A percentile compares a stretch with the other conserved stretches of the same genome.
These are phyloP conservation scores for Daedaleopsis nitida DNA, from an alignment of 768 basidiomycete genomes.

Conservation along the genomic window DNA sequence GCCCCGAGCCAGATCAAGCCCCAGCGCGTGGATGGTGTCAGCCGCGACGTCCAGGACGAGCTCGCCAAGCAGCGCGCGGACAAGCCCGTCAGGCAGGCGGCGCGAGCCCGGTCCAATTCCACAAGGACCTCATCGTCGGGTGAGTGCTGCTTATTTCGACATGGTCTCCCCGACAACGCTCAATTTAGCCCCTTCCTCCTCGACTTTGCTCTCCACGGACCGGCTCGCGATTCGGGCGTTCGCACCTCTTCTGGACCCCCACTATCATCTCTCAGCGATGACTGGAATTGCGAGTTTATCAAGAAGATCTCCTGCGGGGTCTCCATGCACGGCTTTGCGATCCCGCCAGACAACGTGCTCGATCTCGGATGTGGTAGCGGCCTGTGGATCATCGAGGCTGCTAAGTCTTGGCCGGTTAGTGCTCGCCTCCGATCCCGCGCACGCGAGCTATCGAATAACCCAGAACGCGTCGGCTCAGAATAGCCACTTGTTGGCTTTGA, in stretches of 20 bases:
- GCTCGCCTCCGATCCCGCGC: neutral
- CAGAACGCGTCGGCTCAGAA: conserved; percentile 31
- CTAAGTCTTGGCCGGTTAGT: conserved; percentile 64
- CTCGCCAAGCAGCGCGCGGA: conserved; percentile 40
- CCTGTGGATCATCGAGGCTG: conserved; percentile 71
- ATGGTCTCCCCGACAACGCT: neutral
- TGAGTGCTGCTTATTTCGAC: conserved; percentile 34
- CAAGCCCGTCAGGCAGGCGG: conserved; percentile 24
- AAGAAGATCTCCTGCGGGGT: conserved; percentile 47
- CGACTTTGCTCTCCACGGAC: no score
- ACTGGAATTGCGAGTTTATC: conserved; percentile 73
- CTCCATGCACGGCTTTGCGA: conserved; percentile 55
- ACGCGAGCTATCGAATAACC: neutral
- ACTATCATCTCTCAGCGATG: conserved; percentile 50
- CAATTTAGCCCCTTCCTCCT: conserved; percentile 7
- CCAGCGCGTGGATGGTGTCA: conserved; percentile 14
- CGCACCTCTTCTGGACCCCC: no score
- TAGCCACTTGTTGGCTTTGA: conserved; percentile 65
- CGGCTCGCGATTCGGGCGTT: no score
- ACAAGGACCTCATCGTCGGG: conserved; percentile 54
- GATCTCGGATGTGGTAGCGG: conserved; percentile 77
- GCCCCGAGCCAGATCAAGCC: neutral
- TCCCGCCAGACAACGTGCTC: conserved; percentile 54
- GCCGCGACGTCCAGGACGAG: conserved; percentile 48
- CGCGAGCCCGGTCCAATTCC: conserved; percentile 46